These are phyloP conservation scores for Xylariaceae sp. DNA, from an alignment of 2,329 filamentous ascomycete genomes.

Conservation along the genomic window DNA sequence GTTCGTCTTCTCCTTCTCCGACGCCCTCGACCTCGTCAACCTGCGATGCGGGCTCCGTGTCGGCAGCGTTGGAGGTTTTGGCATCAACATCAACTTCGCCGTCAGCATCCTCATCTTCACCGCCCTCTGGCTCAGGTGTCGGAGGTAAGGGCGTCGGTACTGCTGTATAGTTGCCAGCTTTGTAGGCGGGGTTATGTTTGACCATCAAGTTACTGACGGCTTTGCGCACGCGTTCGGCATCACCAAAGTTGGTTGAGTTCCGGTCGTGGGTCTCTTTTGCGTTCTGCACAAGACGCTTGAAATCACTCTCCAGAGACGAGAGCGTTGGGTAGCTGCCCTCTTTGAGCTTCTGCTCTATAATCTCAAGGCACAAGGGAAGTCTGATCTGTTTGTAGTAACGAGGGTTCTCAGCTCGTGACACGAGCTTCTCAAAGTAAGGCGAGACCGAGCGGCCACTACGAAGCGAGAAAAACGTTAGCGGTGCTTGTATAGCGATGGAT, in stretches of 20 bases:
- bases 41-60: constrained; percentile 26
- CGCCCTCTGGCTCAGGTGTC: constrained; percentile 40
- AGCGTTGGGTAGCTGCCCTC: constrained; percentile 67
- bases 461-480: constrained; percentile 23
- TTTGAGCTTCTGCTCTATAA: constrained; percentile 72
- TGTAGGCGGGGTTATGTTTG: constrained; percentile 80
- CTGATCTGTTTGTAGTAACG: constrained; percentile 77
- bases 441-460: constrained; percentile 70
- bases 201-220: constrained; percentile 86
- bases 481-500: background rate
- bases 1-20: constrained; percentile 28
- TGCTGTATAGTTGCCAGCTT: constrained; percentile 63
- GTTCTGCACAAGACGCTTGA: constrained; percentile 85
- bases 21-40: constrained; percentile 30
- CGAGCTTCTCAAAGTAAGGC: constrained; percentile 71
- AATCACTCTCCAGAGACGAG: constrained; percentile 75
- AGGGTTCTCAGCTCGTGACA: constrained; percentile 60
- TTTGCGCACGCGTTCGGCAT: constrained; percentile 84
- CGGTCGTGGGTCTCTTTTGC: constrained; percentile 81
- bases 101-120: constrained; percentile 26
- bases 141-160: constrained; percentile 69
- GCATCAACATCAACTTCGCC: constrained; percentile 22
- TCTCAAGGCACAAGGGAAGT: constrained; percentile 75
- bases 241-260: constrained; percentile 69
- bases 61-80: constrained; percentile 16